Base-by-base conservation (phyloP, 371 early-diverging fungal genomes). In the Mortierella sp. region DNA sequence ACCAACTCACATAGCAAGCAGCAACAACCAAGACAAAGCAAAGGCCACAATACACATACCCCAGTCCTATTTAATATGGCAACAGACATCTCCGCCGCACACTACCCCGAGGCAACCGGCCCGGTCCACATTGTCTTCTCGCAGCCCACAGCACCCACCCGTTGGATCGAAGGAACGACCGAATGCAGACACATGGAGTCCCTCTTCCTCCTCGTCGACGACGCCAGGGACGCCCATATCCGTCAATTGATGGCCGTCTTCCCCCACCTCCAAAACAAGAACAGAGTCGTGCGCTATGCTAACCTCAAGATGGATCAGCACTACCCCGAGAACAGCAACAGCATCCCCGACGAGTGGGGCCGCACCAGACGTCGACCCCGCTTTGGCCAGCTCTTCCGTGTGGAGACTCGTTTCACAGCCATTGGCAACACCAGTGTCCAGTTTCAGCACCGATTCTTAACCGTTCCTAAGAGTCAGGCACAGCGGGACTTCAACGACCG, bases 251-350 rank as follows among this genome's bases (percentile, higher is more conserved):
- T 80, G 54, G 43, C n/a, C 2, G 75, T 75, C 69, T 76, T 75
- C 69, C 80, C 80, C 2, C 51, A 59, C 8, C 75, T 75, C 46
- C 13, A 64, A 51, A 76, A 80, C 44, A 75, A 80, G 67, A 71
- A 72, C 67, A 54, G 80, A 55, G 80, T 80, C 37, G 80, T 80
- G 1, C 80, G 80, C 48, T 80, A 75, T 28, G 80, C 80, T n/a
- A 80, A 80, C 57, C 72, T 80, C 57, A 80, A 80, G 31, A 55
- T 80, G 31, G 80, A 83, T 71, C 83, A 83, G 24, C 78, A 82
- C 13, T 75, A 72, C 31, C 74, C 75, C 28, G 76, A 76, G n/a
- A 75, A 75, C 21, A 24, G 55, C 44, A 26, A 50, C 28, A 46
- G 28, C 10, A 19, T 43, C 44, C 50, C 72, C 8, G 73, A 72